Evolutionary conservation across 257 asterid genomes (phyloP).

Genomic region (Rhazya stricta): DNA sequence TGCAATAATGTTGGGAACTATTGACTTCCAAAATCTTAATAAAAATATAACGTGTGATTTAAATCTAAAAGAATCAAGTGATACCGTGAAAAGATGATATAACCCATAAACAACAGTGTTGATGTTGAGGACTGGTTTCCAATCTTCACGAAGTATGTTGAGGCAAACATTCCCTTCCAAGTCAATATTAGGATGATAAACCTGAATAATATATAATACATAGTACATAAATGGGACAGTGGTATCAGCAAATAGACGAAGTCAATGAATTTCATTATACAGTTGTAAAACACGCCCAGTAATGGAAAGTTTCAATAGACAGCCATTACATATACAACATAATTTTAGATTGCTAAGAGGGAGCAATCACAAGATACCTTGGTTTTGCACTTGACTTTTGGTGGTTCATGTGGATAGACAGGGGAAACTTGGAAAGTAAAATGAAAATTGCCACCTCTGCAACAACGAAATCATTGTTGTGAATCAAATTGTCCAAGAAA

Average conservation of each 20-base stretch:
- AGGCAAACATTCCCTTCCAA: slow-evolving; percentile 91
- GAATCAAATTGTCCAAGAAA: not conserved
- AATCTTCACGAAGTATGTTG: slow-evolving; percentile 41
- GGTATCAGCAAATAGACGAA: not conserved
- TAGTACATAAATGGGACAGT: not conserved
- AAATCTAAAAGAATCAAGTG: not conserved
- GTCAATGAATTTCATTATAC: not conserved
- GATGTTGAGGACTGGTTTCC: slow-evolving; percentile 46
- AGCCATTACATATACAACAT: not conserved
- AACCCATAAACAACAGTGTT: slow-evolving; percentile 38
- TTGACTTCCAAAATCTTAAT: not conserved
- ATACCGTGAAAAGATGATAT: slow-evolving; percentile 78
- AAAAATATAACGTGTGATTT: not conserved
- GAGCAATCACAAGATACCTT: slow-evolving; percentile 20
- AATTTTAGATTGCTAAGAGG: not conserved
- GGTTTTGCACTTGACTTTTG: slow-evolving; percentile 41
- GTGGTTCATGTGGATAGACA: slow-evolving; percentile 36
- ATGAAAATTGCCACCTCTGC: slow-evolving; percentile 35
- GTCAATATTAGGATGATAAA: slow-evolving; percentile 91
- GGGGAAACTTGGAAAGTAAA: slow-evolving; percentile 32
- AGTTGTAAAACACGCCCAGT: not conserved
- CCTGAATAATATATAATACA: slow-evolving; percentile 32
- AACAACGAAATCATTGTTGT: slow-evolving; percentile 3
- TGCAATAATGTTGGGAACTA: not conserved
- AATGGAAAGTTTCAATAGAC: not conserved